phyloP scores from a whole-genome alignment of 371 early-diverging fungal species.

The Mucor velutinosus region DNA sequence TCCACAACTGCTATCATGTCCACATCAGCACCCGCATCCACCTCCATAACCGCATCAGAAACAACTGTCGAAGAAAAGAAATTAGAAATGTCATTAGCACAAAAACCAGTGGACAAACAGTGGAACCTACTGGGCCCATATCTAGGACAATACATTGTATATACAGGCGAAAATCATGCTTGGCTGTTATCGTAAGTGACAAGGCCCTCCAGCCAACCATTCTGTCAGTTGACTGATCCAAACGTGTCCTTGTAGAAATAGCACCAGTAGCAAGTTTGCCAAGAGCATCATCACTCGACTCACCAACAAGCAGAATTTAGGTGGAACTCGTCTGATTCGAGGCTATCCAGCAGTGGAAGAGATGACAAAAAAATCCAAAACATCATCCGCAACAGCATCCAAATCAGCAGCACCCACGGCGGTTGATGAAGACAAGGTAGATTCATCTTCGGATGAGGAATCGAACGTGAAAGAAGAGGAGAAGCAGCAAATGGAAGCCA shows the following conservation, averaged over 20 bases:
- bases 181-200: constrained; percentile 65
- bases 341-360: constrained; percentile 76
- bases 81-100: constrained; percentile 30
- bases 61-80: constrained; percentile 42
- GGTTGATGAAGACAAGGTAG: constrained; percentile 26
- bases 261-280: constrained; percentile 65
- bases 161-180: constrained; percentile 63
- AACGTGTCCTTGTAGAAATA: constrained; percentile 24
- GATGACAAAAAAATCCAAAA: constrained; percentile 18
- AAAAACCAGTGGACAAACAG: constrained; percentile 51
- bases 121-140: constrained; percentile 79
- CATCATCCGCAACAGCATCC: constrained; percentile 10
- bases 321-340: constrained; percentile 73
- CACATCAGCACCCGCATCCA: background rate
- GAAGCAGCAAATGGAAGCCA: constrained; percentile 26
- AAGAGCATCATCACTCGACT: constrained; percentile 71
- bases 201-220: too few relatives aligned
- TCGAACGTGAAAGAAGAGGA: constrained; percentile 25
- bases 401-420: constrained; percentile 19
- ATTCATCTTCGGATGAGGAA: constrained; percentile 14
- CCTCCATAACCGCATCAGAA: background rate
- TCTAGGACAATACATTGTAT: constrained; percentile 75
- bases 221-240: too few relatives aligned
- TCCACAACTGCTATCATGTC: background rate
- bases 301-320: constrained; percentile 64